Percentiles rank a stretch among this genome's conserved stretches.
phyloP scores from a whole-genome alignment of 2,329 filamentous ascomycete species.

The Aspergillus japonicus region DNA sequence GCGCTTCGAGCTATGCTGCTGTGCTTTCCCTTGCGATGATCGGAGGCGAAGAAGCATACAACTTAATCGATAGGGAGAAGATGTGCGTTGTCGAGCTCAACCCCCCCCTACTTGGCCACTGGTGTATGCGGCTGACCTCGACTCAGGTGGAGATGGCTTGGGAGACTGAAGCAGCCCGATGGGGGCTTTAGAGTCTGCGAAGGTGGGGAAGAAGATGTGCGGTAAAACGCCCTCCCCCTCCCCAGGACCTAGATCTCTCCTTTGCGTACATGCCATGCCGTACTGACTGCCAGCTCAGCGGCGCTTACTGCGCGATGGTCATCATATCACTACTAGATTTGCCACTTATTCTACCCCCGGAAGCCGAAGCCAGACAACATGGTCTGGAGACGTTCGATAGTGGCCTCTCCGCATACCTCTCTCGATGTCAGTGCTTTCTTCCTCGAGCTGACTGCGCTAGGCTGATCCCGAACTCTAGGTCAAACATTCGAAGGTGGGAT shows the following conservation, averaged over 20 bases:
- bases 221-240: conserved; percentile 50
- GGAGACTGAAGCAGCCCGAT: conserved; percentile 76
- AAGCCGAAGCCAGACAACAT: conserved; percentile 65
- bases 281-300: conserved; percentile 52
- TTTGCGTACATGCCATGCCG: conserved; percentile 16
- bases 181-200: conserved; percentile 87
- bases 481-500: conserved; percentile 96
- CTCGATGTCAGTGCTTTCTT: conserved; percentile 62
- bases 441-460: conserved; percentile 1
- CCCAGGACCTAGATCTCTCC: conserved; percentile 4
- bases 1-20: conserved; percentile 84
- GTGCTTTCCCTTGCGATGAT: conserved; percentile 76
- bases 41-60: conserved; percentile 70
- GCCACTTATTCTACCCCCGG: conserved; percentile 72
- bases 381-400: conserved; percentile 68
- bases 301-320: conserved; percentile 87
- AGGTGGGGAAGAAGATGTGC: conserved; percentile 88
- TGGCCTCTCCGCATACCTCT: conserved; percentile 75
- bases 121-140: conserved; percentile 27
- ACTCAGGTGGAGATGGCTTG: conserved; percentile 77
- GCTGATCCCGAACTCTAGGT: conserved; percentile 49
- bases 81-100: conserved; percentile 53
- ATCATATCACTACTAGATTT: conserved; percentile 80
- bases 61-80: conserved; percentile 72
- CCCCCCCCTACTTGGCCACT: neutral